Evolutionary conservation across 129 eudicot genomes (phyloP), one percentile per base, ranked within the genome.

Genomic region (Artemisia tridentata): DNA sequence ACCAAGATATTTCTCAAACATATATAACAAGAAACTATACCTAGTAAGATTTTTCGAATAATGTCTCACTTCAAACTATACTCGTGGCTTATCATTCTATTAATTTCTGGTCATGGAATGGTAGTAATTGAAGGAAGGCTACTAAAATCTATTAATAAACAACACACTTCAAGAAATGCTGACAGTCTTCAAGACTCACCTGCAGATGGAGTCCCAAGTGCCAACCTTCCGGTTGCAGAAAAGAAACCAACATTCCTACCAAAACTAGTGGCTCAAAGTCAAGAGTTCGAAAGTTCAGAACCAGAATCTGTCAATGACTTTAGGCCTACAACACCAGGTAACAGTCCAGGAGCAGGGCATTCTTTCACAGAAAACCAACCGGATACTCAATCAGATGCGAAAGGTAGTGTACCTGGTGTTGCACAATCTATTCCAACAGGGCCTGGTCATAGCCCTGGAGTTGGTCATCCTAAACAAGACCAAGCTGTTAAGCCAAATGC

Each of bases 391-490:
- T 53, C 75, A 69, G 63, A 31, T 31, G 41, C 1, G 8, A 31
- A 31, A 38, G 45, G 45, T 38, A 7, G 45, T 7, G 45, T 38
- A 38, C 45, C 45, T 6, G 10, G 2, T 38, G 45, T 38, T 38
- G 45, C 45, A 7, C 45, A 38, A 7, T 38, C 69, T 19, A 20
- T 62, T 67, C 73, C 77, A 67, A 83, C 84, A n/a, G 75, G 55
- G 67, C 85, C 81, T 51, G 91, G 85, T 3, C 87, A 83, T 69
- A 83, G 87, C 69, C 91, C 91, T 2, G 85, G 87, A 50, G 74
- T 79, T 21, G 89, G 87, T 71, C 88, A 86, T 74, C 78, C 86
- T 50, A 49, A 71, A 61, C 27, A 45, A 0, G 57, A 68, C 58
- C 55, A 65, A 65, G 48, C 29, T 25, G 52, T 54, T 18, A 68